These are phyloP conservation scores for Lyophyllum shimeji DNA, from an alignment of 768 basidiomycete genomes.

Conservation along the genomic window DNA sequence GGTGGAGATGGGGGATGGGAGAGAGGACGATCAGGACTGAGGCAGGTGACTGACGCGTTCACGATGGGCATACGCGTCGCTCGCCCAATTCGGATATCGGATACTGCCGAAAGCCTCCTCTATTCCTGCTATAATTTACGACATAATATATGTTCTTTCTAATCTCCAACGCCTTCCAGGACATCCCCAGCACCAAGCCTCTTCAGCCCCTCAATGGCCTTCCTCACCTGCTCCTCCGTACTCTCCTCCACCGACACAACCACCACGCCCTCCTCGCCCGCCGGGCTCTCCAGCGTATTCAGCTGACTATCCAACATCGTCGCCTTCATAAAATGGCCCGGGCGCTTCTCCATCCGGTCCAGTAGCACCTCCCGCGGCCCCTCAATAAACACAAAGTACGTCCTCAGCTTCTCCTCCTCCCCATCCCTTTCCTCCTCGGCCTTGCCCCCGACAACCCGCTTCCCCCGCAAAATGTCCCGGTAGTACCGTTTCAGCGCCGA, in stretches of 20 bases:
- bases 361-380: constrained; percentile 55
- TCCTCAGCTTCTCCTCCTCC: constrained; percentile 28
- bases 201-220: constrained; percentile 42
- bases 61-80: constrained; percentile 39
- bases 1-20: constrained; percentile 27
- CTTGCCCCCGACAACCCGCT: neutral
- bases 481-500: constrained; percentile 83
- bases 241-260: constrained; percentile 50
- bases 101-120: constrained; percentile 26
- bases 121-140: neutral
- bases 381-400: constrained; percentile 81
- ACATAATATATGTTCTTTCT: neutral
- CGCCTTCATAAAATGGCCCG: constrained; percentile 84
- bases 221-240: constrained; percentile 56
- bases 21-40: constrained; percentile 3
- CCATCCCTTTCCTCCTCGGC: neutral
- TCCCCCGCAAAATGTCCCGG: constrained; percentile 78
- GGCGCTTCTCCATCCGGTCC: constrained; percentile 62
- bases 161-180: neutral
- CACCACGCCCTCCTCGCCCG: constrained; percentile 67
- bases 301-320: constrained; percentile 82
- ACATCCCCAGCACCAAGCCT: constrained; percentile 14
- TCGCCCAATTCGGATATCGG: constrained; percentile 37
- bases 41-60: constrained; percentile 44
- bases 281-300: constrained; percentile 66